Evolutionary conservation across 1,139 yeast genomes (phyloP).

Genomic region (Meyerozyma smithsonii): DNA sequence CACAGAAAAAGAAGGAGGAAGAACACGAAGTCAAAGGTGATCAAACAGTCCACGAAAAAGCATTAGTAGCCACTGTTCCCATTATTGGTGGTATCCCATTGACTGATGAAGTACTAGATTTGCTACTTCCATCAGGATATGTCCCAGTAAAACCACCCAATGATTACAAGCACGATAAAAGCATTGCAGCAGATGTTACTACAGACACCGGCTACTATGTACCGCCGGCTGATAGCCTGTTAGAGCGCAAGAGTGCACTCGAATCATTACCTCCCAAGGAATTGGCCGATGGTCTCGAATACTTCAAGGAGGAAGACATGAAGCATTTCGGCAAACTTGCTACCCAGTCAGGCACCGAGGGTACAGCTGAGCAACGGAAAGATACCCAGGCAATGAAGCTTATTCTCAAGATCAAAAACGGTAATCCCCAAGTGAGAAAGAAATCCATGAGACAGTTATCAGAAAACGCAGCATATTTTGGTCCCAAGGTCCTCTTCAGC

Average conservation of each 20-base stretch:
- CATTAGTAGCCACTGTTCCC: constrained; percentile 23
- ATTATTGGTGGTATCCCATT: constrained; percentile 42
- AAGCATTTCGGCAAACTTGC: constrained; percentile 66
- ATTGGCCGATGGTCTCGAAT: constrained; percentile 49
- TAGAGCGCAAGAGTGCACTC: constrained; percentile 16
- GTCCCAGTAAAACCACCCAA: constrained; percentile 44
- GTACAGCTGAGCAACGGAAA: constrained; percentile 49
- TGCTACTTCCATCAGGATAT: constrained; percentile 54
- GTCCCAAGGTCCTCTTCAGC: constrained; percentile 65
- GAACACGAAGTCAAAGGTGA: constrained; percentile 9
- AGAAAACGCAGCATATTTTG: constrained; percentile 59
- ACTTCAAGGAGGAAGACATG: constrained; percentile 67
- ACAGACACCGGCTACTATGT: constrained; percentile 22
- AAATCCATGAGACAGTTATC: constrained; percentile 65
- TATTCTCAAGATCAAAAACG: constrained; percentile 71
- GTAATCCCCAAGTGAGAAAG: constrained; percentile 63
- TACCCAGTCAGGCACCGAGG: constrained; percentile 20
- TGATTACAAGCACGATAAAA: constrained; percentile 33
- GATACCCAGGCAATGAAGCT: constrained; percentile 63
- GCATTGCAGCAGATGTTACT: constrained; percentile 28
- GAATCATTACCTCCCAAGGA: constrained; percentile 40
- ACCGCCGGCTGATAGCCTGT: constrained; percentile 21
- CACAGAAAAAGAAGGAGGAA: constrained; percentile 8
- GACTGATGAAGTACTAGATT: constrained; percentile 46
- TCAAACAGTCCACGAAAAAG: constrained; percentile 15